Conservation (phyloP, 2,329 filamentous ascomycete genomes). For the Neospermospora avenae region DNA sequence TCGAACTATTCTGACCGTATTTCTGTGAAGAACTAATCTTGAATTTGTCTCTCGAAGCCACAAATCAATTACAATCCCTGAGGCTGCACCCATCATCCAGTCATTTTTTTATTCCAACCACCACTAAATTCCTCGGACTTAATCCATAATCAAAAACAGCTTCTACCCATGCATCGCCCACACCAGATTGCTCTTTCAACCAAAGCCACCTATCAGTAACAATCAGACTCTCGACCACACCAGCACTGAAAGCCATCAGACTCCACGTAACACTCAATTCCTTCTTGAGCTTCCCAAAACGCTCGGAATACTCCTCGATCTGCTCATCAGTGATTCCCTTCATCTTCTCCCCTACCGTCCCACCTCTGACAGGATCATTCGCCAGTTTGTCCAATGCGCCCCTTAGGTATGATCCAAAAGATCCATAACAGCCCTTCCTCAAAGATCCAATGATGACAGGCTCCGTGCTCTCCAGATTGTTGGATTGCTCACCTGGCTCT, state of each 20-base stretch:
- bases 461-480: constrained; percentile 53
- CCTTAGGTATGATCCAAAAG: constrained; percentile 73
- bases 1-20: not conserved
- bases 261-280: constrained; percentile 88
- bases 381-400: constrained; percentile 76
- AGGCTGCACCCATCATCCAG: not conserved
- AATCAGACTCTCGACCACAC: constrained; percentile 84
- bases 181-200: constrained; percentile 73
- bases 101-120: constrained; percentile 76
- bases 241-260: constrained; percentile 92
- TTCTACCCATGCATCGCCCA: constrained; percentile 83
- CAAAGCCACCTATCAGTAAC: constrained; percentile 89
- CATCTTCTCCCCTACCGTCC: constrained; percentile 64
- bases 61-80: not conserved
- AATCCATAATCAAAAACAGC: constrained; percentile 83
- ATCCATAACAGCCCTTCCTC: constrained; percentile 73
- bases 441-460: constrained; percentile 86
- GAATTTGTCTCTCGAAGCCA: not conserved
- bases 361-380: constrained; percentile 54
- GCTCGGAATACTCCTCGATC: constrained; percentile 65
- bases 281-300: constrained; percentile 65
- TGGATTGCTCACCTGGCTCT: constrained; percentile 9
- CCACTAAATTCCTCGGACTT: constrained; percentile 87
- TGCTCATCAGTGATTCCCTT: constrained; percentile 68
- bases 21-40: not conserved